Percentiles rank a stretch among this genome's conserved stretches.
Conservation (phyloP, 257 asterid species). For the Solanum gracilifrons region DNA sequence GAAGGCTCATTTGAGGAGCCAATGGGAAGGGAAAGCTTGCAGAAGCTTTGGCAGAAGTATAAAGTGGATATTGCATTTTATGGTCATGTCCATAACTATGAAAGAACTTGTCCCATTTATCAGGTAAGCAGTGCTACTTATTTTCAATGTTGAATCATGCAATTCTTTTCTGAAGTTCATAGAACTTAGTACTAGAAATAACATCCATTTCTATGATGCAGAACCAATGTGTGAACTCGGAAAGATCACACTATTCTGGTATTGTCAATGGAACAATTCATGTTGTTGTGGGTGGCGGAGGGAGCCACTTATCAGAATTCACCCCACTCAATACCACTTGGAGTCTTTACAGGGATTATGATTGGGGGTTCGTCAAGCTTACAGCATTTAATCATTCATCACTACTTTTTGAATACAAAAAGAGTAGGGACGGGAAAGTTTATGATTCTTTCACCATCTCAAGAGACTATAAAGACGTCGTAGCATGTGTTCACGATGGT, state of each 20-base stretch:
- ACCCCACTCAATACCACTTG: slow-evolving; percentile 37
- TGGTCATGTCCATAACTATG: slow-evolving; percentile 40
- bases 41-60: slow-evolving; percentile 35
- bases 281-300: slow-evolving; percentile 46
- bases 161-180: neutral
- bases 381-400: slow-evolving; percentile 64
- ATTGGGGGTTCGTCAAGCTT: slow-evolving; percentile 65
- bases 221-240: slow-evolving; percentile 45
- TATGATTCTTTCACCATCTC: slow-evolving; percentile 74
- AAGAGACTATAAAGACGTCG: slow-evolving; percentile 69
- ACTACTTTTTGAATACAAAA: slow-evolving; percentile 65
- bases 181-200: neutral
- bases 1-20: slow-evolving; percentile 38
- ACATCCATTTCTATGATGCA: slow-evolving; percentile 2
- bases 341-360: slow-evolving; percentile 69
- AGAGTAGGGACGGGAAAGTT: slow-evolving; percentile 67
- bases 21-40: slow-evolving; percentile 37
- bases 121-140: slow-evolving; percentile 11
- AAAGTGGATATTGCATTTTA: slow-evolving; percentile 31
- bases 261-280: slow-evolving; percentile 70
- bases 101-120: slow-evolving; percentile 34
- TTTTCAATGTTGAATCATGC: neutral
- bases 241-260: slow-evolving; percentile 38
- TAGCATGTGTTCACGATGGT: slow-evolving; percentile 69
- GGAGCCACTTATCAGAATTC: slow-evolving; percentile 52